phyloP scores from a whole-genome alignment of 2,329 filamentous ascomycete genomes.

The Chaetomium globosum region DNA sequence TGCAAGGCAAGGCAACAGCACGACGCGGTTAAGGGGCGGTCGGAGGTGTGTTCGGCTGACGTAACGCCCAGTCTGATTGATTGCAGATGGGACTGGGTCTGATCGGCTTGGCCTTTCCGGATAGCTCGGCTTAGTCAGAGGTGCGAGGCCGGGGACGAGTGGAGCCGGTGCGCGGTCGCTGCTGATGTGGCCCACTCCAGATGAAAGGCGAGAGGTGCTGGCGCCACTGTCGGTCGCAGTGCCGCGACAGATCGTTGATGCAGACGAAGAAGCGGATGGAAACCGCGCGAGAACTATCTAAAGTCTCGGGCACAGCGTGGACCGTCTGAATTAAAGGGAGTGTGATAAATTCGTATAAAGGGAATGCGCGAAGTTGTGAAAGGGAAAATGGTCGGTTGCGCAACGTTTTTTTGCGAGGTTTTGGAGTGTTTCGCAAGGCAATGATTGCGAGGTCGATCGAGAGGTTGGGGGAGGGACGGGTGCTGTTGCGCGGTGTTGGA shows the following conservation, averaged over 20 bases:
- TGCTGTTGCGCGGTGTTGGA: slow-evolving; percentile 36
- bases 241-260: slow-evolving; percentile 26
- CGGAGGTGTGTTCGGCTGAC: slow-evolving; percentile 37
- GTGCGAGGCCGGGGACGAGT: slow-evolving; percentile 14
- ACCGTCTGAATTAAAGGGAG: slow-evolving; percentile 33
- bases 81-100: slow-evolving; percentile 31
- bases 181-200: slow-evolving; percentile 40
- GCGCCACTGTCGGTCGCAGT: slow-evolving; percentile 29
- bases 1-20: slow-evolving; percentile 32
- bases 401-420: slow-evolving; percentile 33
- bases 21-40: slow-evolving; percentile 18
- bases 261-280: slow-evolving; percentile 22
- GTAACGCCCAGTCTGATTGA: slow-evolving; percentile 36
- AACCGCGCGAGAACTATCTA: slow-evolving; percentile 53
- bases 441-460: slow-evolving; percentile 38
- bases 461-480: slow-evolving; percentile 32
- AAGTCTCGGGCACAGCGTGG: slow-evolving; percentile 43
- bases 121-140: slow-evolving; percentile 34
- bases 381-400: slow-evolving; percentile 28
- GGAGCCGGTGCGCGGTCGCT: slow-evolving; percentile 15
- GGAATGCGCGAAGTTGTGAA: slow-evolving; percentile 41
- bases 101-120: slow-evolving; percentile 9
- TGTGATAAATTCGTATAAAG: slow-evolving; percentile 41
- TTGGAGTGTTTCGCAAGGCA: slow-evolving; percentile 29
- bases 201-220: slow-evolving; percentile 30